phyloP scores from a whole-genome alignment of 2,329 filamentous ascomycete species.

The Tolypocladium cylindrosporum region DNA sequence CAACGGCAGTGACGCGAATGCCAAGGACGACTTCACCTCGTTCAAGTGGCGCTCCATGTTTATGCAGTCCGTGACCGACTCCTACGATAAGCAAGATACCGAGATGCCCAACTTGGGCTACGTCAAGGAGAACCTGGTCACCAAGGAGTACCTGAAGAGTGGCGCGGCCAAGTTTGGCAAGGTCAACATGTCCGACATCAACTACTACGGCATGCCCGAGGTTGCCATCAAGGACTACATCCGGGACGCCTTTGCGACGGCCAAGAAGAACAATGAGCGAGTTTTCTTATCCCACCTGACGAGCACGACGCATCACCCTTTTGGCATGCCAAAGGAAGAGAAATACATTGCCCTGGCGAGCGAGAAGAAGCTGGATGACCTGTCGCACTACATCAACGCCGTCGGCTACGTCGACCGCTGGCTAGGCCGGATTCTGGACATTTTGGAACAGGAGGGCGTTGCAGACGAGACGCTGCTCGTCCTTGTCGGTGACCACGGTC shows the following conservation, averaged over 20 bases:
- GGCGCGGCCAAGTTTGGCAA: constrained; percentile 17
- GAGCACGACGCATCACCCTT: constrained; percentile 25
- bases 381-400: constrained; percentile 23
- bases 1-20: background rate
- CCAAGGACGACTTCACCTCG: constrained; percentile 9
- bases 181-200: constrained; percentile 18
- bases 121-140: constrained; percentile 12
- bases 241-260: constrained; percentile 17
- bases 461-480: constrained; percentile 22
- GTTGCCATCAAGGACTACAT: constrained; percentile 21
- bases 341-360: constrained; percentile 14
- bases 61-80: constrained; percentile 21
- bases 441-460: constrained; percentile 19
- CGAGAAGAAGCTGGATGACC: constrained; percentile 15
- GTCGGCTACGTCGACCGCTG: constrained; percentile 21
- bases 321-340: constrained; percentile 18
- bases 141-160: constrained; percentile 18
- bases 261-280: constrained; percentile 18
- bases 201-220: constrained; percentile 25
- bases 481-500: constrained; percentile 22
- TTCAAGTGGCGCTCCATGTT: constrained; percentile 21
- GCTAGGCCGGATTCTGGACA: constrained; percentile 18
- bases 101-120: constrained; percentile 22
- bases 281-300: constrained; percentile 25
- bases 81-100: constrained; percentile 22